Base-by-base conservation (phyloP, 2,329 filamentous ascomycete species). In the Fusarium tanahbumbuense region DNA sequence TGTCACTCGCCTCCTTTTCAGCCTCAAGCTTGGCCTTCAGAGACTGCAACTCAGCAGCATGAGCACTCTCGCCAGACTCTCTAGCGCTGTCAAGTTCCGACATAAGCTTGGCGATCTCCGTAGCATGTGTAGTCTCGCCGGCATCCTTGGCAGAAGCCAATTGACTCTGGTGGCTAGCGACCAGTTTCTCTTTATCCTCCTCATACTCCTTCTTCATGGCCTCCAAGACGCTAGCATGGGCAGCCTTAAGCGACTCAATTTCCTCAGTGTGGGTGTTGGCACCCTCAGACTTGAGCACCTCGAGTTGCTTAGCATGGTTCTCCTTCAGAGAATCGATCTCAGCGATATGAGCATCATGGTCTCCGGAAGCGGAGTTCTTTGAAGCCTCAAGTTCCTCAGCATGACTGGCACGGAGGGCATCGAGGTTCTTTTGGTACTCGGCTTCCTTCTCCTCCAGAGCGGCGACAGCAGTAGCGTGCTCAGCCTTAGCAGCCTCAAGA, bases 341-440 rank as follows among this genome's bases (percentile, higher is more conserved):
- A 28, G 79, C 78, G 10, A 84, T 67, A 48, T 86, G 83, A 25
- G 83, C 77, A 30, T 86, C 83, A 64, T 83, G 80, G 54, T 87
- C 85, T 22, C 84, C 81, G 41, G 83, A 83, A 18, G 83, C 83
- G 50, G 80, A 81, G 56, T 83, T 85, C 81, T 88, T 87, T 54
- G 86, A 86, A 34, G 78, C 78, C 76, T 89, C 86, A 12, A 91
- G 75, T 73, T 87, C 87, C 79, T 89, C 86, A 8, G 86, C 86
- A 71, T 90, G 86, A 68, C 83, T 86, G 12, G 85, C 84, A 62
- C 83, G 85, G 48, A 91, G 78, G 3, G 85, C 84, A 42, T 88
- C 85, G 3, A 91, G 78, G 44, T 83, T 82, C 74, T 84, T 82
- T 68, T 88, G 82, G 68, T 89, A 84, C 57, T 86, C 84, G 20